Evolutionary conservation across 2,329 filamentous ascomycete species (phyloP).

Genomic region (Ceratocystis diversiconidia): DNA sequence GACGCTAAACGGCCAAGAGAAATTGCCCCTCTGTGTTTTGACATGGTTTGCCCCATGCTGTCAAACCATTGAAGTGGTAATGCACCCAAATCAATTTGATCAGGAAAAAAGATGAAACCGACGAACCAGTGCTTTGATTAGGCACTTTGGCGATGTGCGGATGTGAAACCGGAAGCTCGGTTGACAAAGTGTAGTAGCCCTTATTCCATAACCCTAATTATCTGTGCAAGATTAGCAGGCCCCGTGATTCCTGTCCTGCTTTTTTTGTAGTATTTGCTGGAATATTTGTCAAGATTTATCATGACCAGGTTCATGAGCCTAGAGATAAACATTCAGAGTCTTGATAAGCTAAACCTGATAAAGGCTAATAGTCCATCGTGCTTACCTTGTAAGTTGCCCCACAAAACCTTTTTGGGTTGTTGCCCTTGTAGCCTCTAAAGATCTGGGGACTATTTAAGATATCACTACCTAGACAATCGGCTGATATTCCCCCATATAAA

Average conservation of each 20-base stretch:
- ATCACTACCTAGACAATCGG: neutral
- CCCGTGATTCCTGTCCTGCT: too few relatives aligned
- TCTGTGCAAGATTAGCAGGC: too few relatives aligned
- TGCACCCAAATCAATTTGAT: neutral
- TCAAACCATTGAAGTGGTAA: neutral
- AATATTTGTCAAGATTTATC: neutral
- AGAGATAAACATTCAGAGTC: neutral
- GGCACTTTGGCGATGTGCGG: neutral
- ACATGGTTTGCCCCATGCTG: neutral
- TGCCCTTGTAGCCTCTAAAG: neutral
- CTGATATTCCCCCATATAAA: neutral
- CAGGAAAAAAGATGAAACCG: neutral
- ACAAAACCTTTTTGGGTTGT: neutral
- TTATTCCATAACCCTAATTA: neutral
- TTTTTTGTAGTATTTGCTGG: too few relatives aligned
- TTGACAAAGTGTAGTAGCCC: neutral
- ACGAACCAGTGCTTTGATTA: neutral
- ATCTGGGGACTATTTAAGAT: neutral
- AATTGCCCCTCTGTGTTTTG: neutral
- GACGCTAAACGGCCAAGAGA: neutral
- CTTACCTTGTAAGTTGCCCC: constrained; percentile 1
- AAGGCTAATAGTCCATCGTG: neutral
- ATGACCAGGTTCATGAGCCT: neutral
- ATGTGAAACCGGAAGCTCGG: neutral
- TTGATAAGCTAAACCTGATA: neutral